Base-by-base conservation (phyloP, 208 protist species). In the Leishmania braziliensis region DNA sequence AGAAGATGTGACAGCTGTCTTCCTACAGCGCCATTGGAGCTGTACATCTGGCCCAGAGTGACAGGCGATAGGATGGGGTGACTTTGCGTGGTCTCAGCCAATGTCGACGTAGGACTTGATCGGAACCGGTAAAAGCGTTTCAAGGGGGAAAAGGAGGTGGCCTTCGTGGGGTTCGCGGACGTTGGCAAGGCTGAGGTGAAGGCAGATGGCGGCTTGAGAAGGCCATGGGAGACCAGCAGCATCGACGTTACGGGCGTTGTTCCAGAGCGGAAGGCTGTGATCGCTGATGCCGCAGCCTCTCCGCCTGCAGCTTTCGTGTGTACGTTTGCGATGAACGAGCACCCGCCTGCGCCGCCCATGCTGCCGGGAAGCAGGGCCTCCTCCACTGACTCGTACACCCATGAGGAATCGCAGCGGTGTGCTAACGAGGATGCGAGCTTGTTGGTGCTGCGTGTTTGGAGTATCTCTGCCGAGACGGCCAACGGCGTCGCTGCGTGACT, bases 341-440 rank as follows among this genome's bases (percentile, higher is more conserved):
- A 81, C 54, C 26, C 75, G 29, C 74, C 68, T 23, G 56, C 81
- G 6, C 48, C 84, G 23, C 82, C 65, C 20, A 72, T 77, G 74
- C 81, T 88, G 68, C 85, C 85, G 2, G 85, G 85, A 39, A 88
- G 50, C 60, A 88, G 78, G 56, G 65, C 53, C 76, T 86, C 81
- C 82, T 86, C 85, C n/a, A 82, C 75, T 3, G 73, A 75, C 36
- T 86, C 63, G 43, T 18, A 54, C 36, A 51, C 48, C 72, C 48
- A 85, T 10, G 65, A 69, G 36, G 56, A n/a, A 63, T 77, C 74
- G 33, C 18, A 29, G 33, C 29, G 74, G 74, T 63, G 51, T 36
- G 53, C 33, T 23, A 26, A 43, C 56, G 56, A 77, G 33, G 53
- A 65, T 36, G 23, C 74, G 5, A 29, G 43, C 10, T 20, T 50